These are phyloP conservation scores for Mycena sanguinolenta DNA, from an alignment of 768 basidiomycete genomes.

Conservation along the genomic window DNA sequence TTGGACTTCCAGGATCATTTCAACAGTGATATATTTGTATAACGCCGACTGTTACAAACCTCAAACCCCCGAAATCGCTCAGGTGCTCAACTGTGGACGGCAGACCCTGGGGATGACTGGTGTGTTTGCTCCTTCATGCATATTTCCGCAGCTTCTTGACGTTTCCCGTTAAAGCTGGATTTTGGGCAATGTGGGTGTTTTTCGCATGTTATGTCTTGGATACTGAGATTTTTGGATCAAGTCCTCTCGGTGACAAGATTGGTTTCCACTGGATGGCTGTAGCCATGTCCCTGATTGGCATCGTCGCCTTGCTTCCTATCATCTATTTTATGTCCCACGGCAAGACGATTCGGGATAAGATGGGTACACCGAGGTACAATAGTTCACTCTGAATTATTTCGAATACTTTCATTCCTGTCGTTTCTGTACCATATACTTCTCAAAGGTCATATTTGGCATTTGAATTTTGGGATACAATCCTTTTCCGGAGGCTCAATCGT, in stretches of 20 bases:
- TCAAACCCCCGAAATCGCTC: conserved; percentile 27
- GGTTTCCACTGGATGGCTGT: conserved; percentile 30
- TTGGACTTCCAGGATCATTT: conserved; percentile 16
- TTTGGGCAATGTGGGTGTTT: conserved; percentile 27
- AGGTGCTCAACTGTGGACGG: conserved; percentile 34
- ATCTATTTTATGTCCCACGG: conserved; percentile 30
- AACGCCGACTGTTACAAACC: conserved; percentile 29
- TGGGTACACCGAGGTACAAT: conserved; percentile 25
- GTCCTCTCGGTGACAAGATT: conserved; percentile 28
- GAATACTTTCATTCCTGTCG: no score
- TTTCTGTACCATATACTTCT: no score
- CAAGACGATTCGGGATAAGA: conserved; percentile 21
- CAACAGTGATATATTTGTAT: conserved; percentile 22
- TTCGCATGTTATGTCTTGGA: no score
- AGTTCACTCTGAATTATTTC: conserved; percentile 14
- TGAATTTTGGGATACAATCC: no score
- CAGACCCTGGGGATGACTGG: conserved; percentile 35
- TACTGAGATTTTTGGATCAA: not conserved
- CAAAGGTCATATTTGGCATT: no score
- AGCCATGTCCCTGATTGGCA: conserved; percentile 16
- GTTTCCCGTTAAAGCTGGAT: conserved; percentile 6
- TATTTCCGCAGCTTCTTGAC: not conserved
- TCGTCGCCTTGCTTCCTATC: conserved; percentile 23
- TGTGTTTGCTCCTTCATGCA: conserved; percentile 7
- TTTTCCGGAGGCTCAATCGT: no score